These are phyloP conservation scores for Hypomontagnella monticulosa DNA, from an alignment of 495 filamentous ascomycete genomes.

Conservation along the genomic window DNA sequence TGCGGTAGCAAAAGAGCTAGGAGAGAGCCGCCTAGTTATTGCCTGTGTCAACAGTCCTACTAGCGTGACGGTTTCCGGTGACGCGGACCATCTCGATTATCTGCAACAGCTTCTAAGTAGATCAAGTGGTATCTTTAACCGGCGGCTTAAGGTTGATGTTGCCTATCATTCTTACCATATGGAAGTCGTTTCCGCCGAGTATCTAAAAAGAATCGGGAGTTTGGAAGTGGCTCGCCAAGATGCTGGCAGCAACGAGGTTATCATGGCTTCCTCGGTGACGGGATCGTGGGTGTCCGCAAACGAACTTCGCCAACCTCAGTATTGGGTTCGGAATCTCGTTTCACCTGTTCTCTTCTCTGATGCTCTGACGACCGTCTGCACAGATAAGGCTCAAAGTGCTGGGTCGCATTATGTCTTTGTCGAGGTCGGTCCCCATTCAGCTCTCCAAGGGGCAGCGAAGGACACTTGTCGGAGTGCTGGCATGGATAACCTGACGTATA, in stretches of 20 bases:
- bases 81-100: not conserved
- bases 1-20: slow-evolving; percentile 45
- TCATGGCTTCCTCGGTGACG: not conserved
- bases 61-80: slow-evolving; percentile 56
- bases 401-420: not conserved
- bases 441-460: not conserved
- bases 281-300: not conserved
- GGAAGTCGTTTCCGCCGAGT: slow-evolving; percentile 43
- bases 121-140: slow-evolving; percentile 50
- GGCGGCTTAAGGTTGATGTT: slow-evolving; percentile 48
- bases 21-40: slow-evolving; percentile 31
- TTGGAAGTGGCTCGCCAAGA: not conserved
- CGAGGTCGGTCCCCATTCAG: slow-evolving; percentile 5
- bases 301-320: not conserved
- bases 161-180: slow-evolving; percentile 69
- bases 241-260: not conserved
- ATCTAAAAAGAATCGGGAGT: slow-evolving; percentile 18
- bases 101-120: slow-evolving; percentile 49
- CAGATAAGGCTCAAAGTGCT: not conserved
- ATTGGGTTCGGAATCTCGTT: slow-evolving; percentile 8
- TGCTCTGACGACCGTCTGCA: not conserved
- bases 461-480: not conserved
- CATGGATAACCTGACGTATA: no score
- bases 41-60: slow-evolving; percentile 59
- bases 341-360: not conserved